Conservation (phyloP, 768 basidiomycete genomes). For the Dioszegia crocea region DNA sequence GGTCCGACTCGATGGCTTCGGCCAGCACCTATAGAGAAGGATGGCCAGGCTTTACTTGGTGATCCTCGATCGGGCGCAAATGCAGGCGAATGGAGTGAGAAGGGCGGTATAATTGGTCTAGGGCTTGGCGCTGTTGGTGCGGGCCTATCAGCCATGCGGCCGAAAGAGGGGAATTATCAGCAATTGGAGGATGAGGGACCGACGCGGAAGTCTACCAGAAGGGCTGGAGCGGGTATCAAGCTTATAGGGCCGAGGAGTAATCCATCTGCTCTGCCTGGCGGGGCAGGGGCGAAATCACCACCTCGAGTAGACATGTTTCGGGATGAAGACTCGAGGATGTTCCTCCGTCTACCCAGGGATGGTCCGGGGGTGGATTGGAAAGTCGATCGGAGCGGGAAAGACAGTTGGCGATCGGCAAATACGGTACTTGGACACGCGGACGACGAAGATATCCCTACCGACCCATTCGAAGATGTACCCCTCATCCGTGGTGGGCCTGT, state of each 20-base stretch:
- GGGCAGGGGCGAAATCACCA: not conserved
- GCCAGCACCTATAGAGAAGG: constrained; percentile 15
- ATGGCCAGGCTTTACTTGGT: constrained; percentile 25
- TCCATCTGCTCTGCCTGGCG: constrained; percentile 37
- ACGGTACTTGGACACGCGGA: constrained; percentile 17
- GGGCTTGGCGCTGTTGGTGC: constrained; percentile 30
- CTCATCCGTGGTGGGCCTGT: constrained; percentile 34
- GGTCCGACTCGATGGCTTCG: not conserved
- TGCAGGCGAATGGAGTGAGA: constrained; percentile 14
- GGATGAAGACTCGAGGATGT: constrained; percentile 43
- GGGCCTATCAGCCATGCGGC: constrained; percentile 16
- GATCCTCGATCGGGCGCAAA: constrained; percentile 9
- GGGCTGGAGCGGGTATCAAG: constrained; percentile 41
- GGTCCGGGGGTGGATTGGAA: constrained; percentile 3
- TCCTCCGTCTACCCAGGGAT: not conserved
- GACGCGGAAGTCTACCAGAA: constrained; percentile 22
- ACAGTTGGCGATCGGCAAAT: constrained; percentile 7
- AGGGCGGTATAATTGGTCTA: constrained; percentile 19
- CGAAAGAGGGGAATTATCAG: constrained; percentile 14
- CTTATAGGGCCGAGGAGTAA: constrained; percentile 50
- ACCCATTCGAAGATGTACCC: constrained; percentile 29
- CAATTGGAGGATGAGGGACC: constrained; percentile 9
- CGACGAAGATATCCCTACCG: constrained; percentile 27
- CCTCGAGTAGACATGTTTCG: constrained; percentile 42
- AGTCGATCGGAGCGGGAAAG: constrained; percentile 7